Evolutionary conservation across 1,284 basidiomycete genomes (phyloP).

Genomic region (Tylopilus sp.): DNA sequence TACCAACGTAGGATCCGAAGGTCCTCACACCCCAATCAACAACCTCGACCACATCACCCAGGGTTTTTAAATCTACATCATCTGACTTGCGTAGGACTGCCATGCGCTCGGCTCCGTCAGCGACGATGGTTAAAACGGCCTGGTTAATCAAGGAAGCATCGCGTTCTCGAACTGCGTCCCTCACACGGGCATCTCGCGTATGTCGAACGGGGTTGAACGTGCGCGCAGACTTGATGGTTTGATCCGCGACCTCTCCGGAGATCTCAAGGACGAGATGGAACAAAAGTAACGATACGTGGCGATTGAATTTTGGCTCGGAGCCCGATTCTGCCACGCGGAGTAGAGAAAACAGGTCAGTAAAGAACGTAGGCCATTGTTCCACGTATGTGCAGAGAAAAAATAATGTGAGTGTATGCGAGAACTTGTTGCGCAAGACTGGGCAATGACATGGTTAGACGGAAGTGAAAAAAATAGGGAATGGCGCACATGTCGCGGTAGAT

Average conservation of each 20-base stretch:
- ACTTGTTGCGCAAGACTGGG: constrained; percentile 89
- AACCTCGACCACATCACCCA: constrained; percentile 67
- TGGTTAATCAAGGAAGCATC: constrained; percentile 88
- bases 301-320: constrained; percentile 60
- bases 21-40: constrained; percentile 88
- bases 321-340: constrained; percentile 58
- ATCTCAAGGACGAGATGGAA: constrained; percentile 88
- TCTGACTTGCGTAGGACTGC: constrained; percentile 49
- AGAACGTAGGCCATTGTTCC: constrained; percentile 78
- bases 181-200: constrained; percentile 73
- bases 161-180: constrained; percentile 85
- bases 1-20: constrained; percentile 91
- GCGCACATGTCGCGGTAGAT: constrained; percentile 67
- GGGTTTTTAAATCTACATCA: constrained; percentile 41
- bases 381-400: constrained; percentile 91
- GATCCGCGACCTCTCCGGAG: constrained; percentile 88
- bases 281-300: constrained; percentile 78
- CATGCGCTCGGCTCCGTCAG: constrained; percentile 67
- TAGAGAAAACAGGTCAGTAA: constrained; percentile 72
- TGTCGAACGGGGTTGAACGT: constrained; percentile 66
- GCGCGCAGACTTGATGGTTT: constrained; percentile 81
- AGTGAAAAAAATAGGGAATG: not conserved
- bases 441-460: constrained; percentile 9
- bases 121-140: constrained; percentile 79
- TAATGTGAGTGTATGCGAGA: constrained; percentile 93